Percentiles rank a stretch among this genome's conserved stretches.
Evolutionary conservation across 805 yeast species (phyloP).

Genomic region (Wickerhamomyces bovis): DNA sequence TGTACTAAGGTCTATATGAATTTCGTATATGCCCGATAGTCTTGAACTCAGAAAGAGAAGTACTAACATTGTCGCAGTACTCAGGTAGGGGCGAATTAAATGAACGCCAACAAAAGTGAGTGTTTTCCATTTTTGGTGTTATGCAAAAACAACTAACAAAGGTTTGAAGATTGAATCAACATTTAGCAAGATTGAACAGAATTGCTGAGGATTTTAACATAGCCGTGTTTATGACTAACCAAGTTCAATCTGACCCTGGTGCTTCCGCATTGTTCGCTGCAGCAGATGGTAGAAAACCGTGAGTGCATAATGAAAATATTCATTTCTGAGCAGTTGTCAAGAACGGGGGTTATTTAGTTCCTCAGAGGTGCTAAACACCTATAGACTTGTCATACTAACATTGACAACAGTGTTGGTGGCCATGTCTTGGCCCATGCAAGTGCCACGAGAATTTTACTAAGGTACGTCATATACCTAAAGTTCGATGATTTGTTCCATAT

Average conservation of each 20-base stretch:
- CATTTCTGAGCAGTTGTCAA: background rate
- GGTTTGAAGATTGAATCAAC: constrained; percentile 36
- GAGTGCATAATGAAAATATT: constrained; percentile 8
- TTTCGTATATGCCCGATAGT: background rate
- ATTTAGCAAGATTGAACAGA: constrained; percentile 45
- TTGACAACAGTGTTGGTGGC: constrained; percentile 51
- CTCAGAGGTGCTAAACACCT: background rate
- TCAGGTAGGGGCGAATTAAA: constrained; percentile 73
- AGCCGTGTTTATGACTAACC: constrained; percentile 71
- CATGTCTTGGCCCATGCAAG: constrained; percentile 79
- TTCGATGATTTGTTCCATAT: background rate
- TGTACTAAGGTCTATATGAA: background rate
- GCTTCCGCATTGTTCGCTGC: constrained; percentile 74
- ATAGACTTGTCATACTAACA: constrained; percentile 1
- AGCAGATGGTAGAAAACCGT: constrained; percentile 78
- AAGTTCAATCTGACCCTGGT: constrained; percentile 81
- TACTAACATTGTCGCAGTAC: constrained; percentile 28
- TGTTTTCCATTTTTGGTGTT: background rate
- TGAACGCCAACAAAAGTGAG: constrained; percentile 60
- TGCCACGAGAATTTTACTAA: constrained; percentile 63
- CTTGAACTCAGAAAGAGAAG: background rate
- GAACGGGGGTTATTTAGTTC: background rate
- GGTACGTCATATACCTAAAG: constrained; percentile 10
- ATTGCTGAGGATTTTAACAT: constrained; percentile 74
- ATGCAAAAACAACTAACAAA: background rate